A percentile compares a stretch with the other conserved stretches of the same genome.
These are phyloP conservation scores for Diaporthe vaccinii DNA, from an alignment of 2,329 filamentous ascomycete species.

Conservation along the genomic window DNA sequence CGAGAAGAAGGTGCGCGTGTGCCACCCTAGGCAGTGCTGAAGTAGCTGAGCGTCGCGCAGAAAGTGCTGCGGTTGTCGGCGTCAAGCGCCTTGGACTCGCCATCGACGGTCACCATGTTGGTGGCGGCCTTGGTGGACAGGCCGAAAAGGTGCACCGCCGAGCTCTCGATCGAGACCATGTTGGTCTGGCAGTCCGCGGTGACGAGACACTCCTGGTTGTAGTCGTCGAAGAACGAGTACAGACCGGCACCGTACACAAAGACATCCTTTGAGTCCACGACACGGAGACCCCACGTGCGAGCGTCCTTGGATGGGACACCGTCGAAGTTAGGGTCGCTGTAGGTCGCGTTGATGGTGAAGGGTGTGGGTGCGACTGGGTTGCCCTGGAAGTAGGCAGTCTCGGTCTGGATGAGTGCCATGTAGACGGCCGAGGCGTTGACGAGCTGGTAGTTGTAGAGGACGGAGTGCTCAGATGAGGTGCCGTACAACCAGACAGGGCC, in stretches of 20 bases:
- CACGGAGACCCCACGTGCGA: constrained; percentile 83
- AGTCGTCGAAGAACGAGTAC: constrained; percentile 89
- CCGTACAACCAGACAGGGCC: constrained; percentile 86
- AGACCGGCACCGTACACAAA: constrained; percentile 80
- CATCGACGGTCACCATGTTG: constrained; percentile 79
- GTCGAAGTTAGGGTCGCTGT: constrained; percentile 77
- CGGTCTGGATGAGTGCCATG: constrained; percentile 87
- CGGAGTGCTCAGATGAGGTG: constrained; percentile 77
- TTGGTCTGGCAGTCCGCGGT: constrained; percentile 81
- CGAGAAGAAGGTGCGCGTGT: not conserved
- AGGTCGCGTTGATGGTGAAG: constrained; percentile 70
- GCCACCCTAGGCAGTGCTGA: constrained; percentile 49
- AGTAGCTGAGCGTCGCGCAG: constrained; percentile 71
- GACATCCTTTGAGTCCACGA: constrained; percentile 76
- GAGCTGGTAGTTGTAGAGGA: constrained; percentile 88
- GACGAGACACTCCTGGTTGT: constrained; percentile 77
- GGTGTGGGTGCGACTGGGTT: constrained; percentile 81
- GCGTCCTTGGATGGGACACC: constrained; percentile 67
- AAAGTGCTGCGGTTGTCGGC: constrained; percentile 76
- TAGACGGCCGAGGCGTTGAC: constrained; percentile 82
- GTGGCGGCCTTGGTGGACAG: constrained; percentile 81
- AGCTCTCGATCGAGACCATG: constrained; percentile 81
- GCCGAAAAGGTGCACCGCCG: constrained; percentile 73
- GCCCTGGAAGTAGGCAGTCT: constrained; percentile 90
- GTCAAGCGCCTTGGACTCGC: constrained; percentile 65